Percentiles rank a stretch among this genome's conserved stretches.
Conservation (phyloP, 2,329 filamentous ascomycete species). For the Sarocladium kiliense region DNA sequence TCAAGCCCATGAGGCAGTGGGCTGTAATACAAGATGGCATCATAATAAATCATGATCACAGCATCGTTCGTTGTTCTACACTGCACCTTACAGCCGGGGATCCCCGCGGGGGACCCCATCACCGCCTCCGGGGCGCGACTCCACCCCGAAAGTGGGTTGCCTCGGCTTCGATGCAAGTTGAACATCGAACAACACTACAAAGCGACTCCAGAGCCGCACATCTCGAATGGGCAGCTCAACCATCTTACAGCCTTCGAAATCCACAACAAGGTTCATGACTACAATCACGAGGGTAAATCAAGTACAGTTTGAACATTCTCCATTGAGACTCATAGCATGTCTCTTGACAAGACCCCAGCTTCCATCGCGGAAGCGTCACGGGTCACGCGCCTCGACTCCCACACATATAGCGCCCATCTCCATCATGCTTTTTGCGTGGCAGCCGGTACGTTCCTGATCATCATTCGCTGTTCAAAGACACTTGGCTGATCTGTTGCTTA, state of each 20-base stretch:
- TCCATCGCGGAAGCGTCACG: neutral
- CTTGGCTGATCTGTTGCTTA: neutral
- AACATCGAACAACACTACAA: neutral
- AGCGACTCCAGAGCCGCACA: too few species aligned
- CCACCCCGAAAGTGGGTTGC: slow-evolving; percentile 8
- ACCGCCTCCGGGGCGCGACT: neutral
- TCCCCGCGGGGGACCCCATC: neutral
- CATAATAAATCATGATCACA: too few species aligned
- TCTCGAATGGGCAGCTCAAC: too few species aligned
- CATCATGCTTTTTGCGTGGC: neutral
- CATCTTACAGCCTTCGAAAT: too few species aligned
- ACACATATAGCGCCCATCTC: neutral
- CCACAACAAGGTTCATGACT: too few species aligned
- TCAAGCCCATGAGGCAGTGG: too few species aligned
- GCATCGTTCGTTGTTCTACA: too few species aligned
- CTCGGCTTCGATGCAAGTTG: slow-evolving; percentile 11
- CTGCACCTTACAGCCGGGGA: too few species aligned
- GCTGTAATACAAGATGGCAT: too few species aligned
- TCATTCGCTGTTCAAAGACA: too few species aligned
- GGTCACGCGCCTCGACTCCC: slow-evolving; percentile 5
- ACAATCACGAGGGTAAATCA: too few species aligned
- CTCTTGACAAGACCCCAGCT: slow-evolving; percentile 1
- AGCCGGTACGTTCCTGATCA: neutral
- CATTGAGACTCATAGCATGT: neutral
- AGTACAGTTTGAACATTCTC: neutral